A percentile compares a stretch with the other conserved stretches of the same genome.
These are phyloP conservation scores for Forsythia viridissima DNA, from an alignment of 257 asterid species.

Conservation along the genomic window DNA sequence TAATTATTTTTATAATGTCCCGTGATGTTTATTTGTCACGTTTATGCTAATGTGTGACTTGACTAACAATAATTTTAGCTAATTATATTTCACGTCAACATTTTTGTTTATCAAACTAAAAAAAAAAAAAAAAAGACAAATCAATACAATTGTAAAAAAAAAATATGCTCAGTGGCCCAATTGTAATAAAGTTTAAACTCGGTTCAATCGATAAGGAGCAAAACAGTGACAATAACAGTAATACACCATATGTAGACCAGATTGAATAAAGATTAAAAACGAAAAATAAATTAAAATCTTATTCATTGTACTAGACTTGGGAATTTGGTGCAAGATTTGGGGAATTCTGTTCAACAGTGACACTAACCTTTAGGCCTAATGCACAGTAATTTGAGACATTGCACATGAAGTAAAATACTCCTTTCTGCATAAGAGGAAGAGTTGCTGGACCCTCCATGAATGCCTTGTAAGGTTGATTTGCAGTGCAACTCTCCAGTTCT, in stretches of 20 bases:
- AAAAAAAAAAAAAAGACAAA: too few relatives aligned
- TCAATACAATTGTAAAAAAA: too few relatives aligned
- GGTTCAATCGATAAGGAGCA: too few relatives aligned
- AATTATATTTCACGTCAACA: too few relatives aligned
- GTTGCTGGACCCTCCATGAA: conserved; percentile 50
- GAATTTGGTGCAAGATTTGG: conserved; percentile 9
- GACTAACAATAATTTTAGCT: too few relatives aligned
- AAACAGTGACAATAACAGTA: not conserved
- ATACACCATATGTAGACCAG: not conserved
- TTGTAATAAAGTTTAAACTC: too few relatives aligned
- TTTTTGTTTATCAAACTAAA: too few relatives aligned
- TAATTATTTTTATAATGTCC: too few relatives aligned
- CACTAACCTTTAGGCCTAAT: conserved; percentile 52
- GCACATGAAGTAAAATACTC: conserved; percentile 58
- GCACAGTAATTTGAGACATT: conserved; percentile 57
- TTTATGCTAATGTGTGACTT: too few relatives aligned
- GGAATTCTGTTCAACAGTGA: conserved; percentile 31
- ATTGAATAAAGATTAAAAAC: not conserved
- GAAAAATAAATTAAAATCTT: not conserved
- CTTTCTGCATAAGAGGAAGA: conserved; percentile 35
- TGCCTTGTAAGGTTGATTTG: conserved; percentile 40
- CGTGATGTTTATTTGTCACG: too few relatives aligned
- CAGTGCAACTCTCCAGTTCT: conserved; percentile 49
- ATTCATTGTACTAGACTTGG: not conserved
- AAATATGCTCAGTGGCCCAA: too few relatives aligned